Evolutionary conservation across 176 grass and related monocot species (phyloP), one percentile per base, ranked within the genome.

Genomic region (Urochloa ruziziensis): DNA sequence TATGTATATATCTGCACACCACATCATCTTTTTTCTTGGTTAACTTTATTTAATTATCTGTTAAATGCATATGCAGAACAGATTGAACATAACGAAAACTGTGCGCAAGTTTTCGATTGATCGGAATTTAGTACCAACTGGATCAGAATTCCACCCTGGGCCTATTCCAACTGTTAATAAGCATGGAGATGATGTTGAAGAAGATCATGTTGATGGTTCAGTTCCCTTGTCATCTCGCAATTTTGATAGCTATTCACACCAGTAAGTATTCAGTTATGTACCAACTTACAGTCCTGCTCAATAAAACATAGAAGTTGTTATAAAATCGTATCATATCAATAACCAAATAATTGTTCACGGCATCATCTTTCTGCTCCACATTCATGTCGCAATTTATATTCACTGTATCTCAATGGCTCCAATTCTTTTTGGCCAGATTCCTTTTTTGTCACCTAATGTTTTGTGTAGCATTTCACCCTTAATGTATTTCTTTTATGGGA

Each of bases 41-140:
- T 71, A 71, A 80, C 63, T 35, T 89, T 72, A 66, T 21, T 68
- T 40, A 40, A 40, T 40, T 86, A 58, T 80, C 40, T 81, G 29
- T 70, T 81, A 63, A 62, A 82, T 85, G 54, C 62, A 88, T 79
- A 70, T 92, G 89, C 97, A 99, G 97, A 99, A 96, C 85, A 96
- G 97, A 78, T 77, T 99, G 75, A 99, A 99, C 85, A 96, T 96
- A 88, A 99, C 89, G 11, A 99, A 99, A 92, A 99, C 97, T 49
- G 74, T 99, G 80, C 91, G 89, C 21, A 99, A 96, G 80, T 99
- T 84, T 76, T 99, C 97, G 54, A 96, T 99, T 73, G 97, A 99
- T 80, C 87, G 87, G 42, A 96, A 99, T 87, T 86, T 99, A 62
- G 73, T 96, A 28, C 84, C 90, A 70, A 96, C 97, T 62, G 97